A percentile compares a stretch with the other conserved stretches of the same genome.
Conservation (phyloP, 2,329 filamentous ascomycete species). For the Fusarium sp. region DNA sequence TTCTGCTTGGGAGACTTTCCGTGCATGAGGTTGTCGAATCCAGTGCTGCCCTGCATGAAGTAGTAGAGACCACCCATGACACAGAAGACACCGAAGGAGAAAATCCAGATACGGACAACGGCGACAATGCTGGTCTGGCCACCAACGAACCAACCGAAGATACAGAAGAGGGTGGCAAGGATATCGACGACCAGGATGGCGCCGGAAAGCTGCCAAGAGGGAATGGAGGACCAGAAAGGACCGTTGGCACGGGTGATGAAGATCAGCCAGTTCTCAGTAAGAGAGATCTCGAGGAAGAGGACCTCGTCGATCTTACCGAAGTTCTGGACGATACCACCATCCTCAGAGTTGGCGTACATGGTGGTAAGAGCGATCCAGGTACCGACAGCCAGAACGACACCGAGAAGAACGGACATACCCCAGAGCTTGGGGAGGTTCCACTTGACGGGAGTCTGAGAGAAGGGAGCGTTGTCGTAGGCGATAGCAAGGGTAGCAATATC, state of each 20-base stretch:
- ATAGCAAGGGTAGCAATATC: slow-evolving; percentile 93
- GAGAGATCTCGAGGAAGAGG: slow-evolving; percentile 88
- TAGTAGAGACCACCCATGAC: slow-evolving; percentile 80
- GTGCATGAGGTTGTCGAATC: slow-evolving; percentile 94
- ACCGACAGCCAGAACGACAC: slow-evolving; percentile 81
- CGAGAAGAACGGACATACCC: slow-evolving; percentile 90
- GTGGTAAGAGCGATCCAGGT: slow-evolving; percentile 92
- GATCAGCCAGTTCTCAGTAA: slow-evolving; percentile 96
- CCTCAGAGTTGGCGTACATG: slow-evolving; percentile 75
- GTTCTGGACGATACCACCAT: slow-evolving; percentile 91
- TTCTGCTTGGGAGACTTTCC: slow-evolving; percentile 85
- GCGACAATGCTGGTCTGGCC: slow-evolving; percentile 81
- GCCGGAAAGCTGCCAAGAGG: slow-evolving; percentile 84
- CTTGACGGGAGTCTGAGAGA: slow-evolving; percentile 87
- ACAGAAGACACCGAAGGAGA: slow-evolving; percentile 90
- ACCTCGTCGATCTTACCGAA: slow-evolving; percentile 84
- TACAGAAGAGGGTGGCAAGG: slow-evolving; percentile 84
- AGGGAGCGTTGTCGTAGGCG: slow-evolving; percentile 92
- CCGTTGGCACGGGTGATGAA: slow-evolving; percentile 95
- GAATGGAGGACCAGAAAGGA: slow-evolving; percentile 90
- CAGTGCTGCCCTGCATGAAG: slow-evolving; percentile 81
- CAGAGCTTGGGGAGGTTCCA: slow-evolving; percentile 96
- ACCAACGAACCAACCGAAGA: slow-evolving; percentile 85
- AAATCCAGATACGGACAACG: slow-evolving; percentile 90
- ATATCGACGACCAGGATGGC: slow-evolving; percentile 86